Conservation (phyloP, 1,284 basidiomycete genomes). For the Phellinidium pouzarii region DNA sequence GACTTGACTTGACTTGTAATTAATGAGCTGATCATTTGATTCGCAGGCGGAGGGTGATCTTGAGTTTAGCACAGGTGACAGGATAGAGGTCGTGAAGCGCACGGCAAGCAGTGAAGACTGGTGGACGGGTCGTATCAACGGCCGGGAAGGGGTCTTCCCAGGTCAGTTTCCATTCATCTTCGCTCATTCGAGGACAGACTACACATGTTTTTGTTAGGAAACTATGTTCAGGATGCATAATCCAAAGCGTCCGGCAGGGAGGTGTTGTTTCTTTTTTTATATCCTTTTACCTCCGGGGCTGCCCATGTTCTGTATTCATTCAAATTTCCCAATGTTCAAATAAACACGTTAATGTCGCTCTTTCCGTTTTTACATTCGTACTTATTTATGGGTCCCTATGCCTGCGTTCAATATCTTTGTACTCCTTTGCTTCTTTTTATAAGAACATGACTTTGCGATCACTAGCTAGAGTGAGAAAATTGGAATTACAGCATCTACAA, state of each 20-base stretch:
- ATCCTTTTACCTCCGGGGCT: neutral
- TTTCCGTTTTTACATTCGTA: neutral
- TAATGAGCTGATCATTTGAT: neutral
- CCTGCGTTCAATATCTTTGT: neutral
- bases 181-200: neutral
- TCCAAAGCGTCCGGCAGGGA: too few relatives aligned
- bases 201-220: conserved; percentile 21
- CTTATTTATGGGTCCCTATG: neutral
- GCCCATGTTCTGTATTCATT: neutral
- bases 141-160: conserved; percentile 88
- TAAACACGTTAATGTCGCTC: neutral
- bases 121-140: conserved; percentile 93
- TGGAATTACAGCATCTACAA: neutral
- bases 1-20: too few relatives aligned
- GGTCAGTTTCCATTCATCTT: conserved; percentile 43
- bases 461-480: too few relatives aligned
- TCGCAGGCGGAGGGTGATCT: conserved; percentile 87
- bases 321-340: neutral
- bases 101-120: conserved; percentile 88
- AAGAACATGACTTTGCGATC: neutral
- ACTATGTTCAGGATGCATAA: conserved; percentile 34
- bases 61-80: conserved; percentile 87
- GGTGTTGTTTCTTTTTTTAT: too few relatives aligned
- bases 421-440: neutral
- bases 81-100: conserved; percentile 87